Evolutionary conservation across 768 basidiomycete species (phyloP).

Genomic region (Phaeolepiota aurea): DNA sequence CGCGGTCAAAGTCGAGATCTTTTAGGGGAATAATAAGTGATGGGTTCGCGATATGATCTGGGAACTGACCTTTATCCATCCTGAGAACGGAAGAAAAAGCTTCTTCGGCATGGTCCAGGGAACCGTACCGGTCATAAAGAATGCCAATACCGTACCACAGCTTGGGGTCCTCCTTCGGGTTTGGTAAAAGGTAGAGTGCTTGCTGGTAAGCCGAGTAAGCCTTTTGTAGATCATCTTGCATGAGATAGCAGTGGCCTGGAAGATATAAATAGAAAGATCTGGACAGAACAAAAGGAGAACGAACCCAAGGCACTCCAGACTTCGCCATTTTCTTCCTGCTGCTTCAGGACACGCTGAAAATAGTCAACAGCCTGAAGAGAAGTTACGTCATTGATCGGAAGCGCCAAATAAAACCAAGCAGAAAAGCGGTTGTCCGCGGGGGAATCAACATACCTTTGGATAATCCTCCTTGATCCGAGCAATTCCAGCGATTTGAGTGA

Average conservation of each 20-base stretch:
- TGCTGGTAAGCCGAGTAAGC: slow-evolving; percentile 99
- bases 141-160: slow-evolving; percentile 99
- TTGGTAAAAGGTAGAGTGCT: slow-evolving; percentile 90
- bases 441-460: slow-evolving; percentile 63
- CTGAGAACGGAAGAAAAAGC: slow-evolving; percentile 93
- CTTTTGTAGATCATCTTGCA: slow-evolving; percentile 99
- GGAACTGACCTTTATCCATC: slow-evolving; percentile 87
- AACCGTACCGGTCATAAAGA: slow-evolving; percentile 96
- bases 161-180: slow-evolving; percentile 98
- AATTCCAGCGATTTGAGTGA: slow-evolving; percentile 92
- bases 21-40: no score
- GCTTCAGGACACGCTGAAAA: slow-evolving; percentile 84
- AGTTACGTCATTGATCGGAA: slow-evolving; percentile 26
- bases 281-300: slow-evolving; percentile 13
- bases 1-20: slow-evolving; percentile 90
- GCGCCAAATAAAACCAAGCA: slow-evolving; percentile 20
- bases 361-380: slow-evolving; percentile 83
- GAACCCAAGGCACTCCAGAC: slow-evolving; percentile 94
- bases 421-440: slow-evolving; percentile 24
- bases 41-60: no score
- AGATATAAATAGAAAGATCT: slow-evolving; percentile 9
- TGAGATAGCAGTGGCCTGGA: slow-evolving; percentile 91
- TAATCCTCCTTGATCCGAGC: slow-evolving; percentile 98
- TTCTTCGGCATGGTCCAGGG: slow-evolving; percentile 97
- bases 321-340: slow-evolving; percentile 96